Conservation (phyloP, 1,284 basidiomycete species). For the Ceraceosorus guamensis region DNA sequence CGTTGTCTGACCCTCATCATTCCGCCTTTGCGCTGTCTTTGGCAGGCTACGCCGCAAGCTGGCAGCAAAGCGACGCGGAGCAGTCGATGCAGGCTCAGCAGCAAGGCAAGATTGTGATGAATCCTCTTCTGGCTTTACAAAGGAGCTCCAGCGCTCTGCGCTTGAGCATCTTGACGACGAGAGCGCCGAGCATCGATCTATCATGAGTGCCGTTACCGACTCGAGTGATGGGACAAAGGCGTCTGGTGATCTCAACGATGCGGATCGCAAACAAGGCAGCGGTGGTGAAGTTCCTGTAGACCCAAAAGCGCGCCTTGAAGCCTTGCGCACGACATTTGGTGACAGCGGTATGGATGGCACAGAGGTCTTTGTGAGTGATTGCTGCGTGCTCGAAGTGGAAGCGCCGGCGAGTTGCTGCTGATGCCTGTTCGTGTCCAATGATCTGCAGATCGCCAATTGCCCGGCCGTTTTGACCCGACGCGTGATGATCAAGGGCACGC, state of each 20-base stretch:
- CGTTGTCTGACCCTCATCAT: too few species aligned
- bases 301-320: neutral
- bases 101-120: too few species aligned
- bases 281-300: neutral
- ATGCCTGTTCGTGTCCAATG: neutral
- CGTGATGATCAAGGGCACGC: constrained; percentile 33
- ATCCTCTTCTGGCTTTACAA: too few species aligned
- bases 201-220: neutral
- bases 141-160: neutral
- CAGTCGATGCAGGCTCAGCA: too few species aligned
- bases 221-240: neutral
- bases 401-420: too few species aligned
- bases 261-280: neutral
- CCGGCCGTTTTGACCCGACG: constrained; percentile 29
- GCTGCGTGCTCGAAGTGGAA: too few species aligned
- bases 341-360: neutral
- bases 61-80: too few species aligned
- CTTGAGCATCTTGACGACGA: neutral
- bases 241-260: neutral
- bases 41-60: too few species aligned
- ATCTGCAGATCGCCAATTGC: constrained; percentile 9
- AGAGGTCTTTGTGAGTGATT: neutral
- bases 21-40: too few species aligned
- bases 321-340: neutral
- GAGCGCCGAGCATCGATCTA: neutral